Evolutionary conservation across 139 green algal species (phyloP).

Genomic region (Closterium sp.): DNA sequence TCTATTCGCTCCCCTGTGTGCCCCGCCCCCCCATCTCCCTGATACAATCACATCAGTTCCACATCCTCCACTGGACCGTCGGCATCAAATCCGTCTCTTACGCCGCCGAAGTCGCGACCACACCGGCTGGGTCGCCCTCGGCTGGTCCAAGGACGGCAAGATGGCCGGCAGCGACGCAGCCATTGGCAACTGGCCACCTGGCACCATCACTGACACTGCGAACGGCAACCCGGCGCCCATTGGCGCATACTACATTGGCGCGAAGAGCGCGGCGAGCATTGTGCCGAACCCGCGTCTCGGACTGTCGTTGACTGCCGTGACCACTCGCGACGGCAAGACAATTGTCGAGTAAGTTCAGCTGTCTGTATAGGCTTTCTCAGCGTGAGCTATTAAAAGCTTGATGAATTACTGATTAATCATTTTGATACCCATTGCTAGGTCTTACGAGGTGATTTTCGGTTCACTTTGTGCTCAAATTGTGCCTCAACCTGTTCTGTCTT

Average conservation of each 20-base stretch:
- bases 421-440: no score
- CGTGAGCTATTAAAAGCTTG: no score
- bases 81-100: neutral
- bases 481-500: neutral
- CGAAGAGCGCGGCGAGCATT: neutral
- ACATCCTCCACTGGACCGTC: neutral
- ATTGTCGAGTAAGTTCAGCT: neutral
- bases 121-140: constrained; percentile 4
- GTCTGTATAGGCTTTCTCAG: no score
- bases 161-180: neutral
- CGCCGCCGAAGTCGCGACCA: neutral
- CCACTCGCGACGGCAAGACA: neutral
- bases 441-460: neutral
- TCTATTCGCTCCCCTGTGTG: neutral
- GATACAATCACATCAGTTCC: constrained; percentile 3
- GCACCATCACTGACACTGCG: neutral
- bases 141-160: constrained; percentile 4
- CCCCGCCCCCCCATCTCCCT: no score
- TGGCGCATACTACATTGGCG: neutral
- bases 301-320: neutral
- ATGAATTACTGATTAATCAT: no score
- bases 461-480: neutral
- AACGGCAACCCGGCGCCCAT: neutral
- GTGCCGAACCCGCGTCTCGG: neutral
- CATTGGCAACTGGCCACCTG: neutral